Percentiles rank a stretch among this genome's conserved stretches.
These are phyloP conservation scores for Lactarius pseudohatsudake DNA, from an alignment of 768 basidiomycete genomes.

Conservation along the genomic window DNA sequence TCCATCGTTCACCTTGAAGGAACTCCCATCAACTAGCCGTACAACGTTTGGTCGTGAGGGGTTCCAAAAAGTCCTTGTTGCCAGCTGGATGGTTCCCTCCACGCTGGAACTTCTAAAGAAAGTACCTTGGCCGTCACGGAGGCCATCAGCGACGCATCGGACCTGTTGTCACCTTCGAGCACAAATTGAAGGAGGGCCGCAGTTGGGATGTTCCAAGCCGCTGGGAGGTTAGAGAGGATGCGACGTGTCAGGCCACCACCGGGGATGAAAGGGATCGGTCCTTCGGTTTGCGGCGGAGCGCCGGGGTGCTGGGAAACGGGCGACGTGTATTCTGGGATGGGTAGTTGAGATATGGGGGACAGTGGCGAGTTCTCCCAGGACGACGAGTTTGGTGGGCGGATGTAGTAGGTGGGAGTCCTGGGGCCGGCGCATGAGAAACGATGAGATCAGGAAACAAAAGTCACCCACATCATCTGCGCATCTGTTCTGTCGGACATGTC, in stretches of 20 bases:
- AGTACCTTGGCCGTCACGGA: constrained; percentile 51
- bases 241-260: constrained; percentile 73
- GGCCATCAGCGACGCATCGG: constrained; percentile 66
- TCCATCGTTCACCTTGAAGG: neutral
- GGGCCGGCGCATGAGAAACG: constrained; percentile 3
- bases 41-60: constrained; percentile 70
- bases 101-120: constrained; percentile 41
- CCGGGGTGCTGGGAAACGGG: constrained; percentile 42
- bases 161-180: constrained; percentile 79
- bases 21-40: constrained; percentile 45
- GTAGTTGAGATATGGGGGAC: constrained; percentile 44
- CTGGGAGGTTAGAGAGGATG: constrained; percentile 50
- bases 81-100: constrained; percentile 72
- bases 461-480: constrained; percentile 68
- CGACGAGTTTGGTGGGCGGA: constrained; percentile 47
- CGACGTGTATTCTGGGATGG: constrained; percentile 55
- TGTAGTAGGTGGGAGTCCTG: constrained; percentile 67
- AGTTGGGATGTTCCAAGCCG: constrained; percentile 51
- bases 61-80: constrained; percentile 61
- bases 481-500: constrained; percentile 74
- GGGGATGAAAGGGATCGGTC: constrained; percentile 67
- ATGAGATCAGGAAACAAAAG: neutral
- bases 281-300: constrained; percentile 33
- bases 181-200: constrained; percentile 70
- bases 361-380: constrained; percentile 47